Conservation (phyloP, 2,329 filamentous ascomycete species). For the Fusarium liriodendri region DNA sequence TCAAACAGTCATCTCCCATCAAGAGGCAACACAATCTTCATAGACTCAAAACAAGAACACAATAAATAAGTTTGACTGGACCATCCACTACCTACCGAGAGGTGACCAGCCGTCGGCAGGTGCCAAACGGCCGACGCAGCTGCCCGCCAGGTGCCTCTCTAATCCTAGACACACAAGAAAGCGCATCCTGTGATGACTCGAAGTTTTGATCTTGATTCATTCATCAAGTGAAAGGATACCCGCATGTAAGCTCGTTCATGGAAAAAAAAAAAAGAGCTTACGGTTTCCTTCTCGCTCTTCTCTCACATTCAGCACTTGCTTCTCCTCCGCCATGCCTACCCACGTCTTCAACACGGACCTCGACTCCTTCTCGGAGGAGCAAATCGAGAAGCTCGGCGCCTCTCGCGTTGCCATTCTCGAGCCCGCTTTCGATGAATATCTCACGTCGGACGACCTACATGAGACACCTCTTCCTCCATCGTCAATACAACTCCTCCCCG, state of each 20-base stretch:
- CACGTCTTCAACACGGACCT: constrained; percentile 10
- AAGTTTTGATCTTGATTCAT: neutral
- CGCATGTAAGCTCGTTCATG: neutral
- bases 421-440: constrained; percentile 31
- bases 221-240: neutral
- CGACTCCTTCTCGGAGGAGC: neutral
- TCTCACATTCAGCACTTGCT: neutral
- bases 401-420: constrained; percentile 11
- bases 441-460: constrained; percentile 7
- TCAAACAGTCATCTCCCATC: neutral
- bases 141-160: constrained; percentile 7
- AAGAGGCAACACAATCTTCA: neutral
- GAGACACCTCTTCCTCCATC: constrained; percentile 5
- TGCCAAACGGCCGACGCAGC: constrained; percentile 19
- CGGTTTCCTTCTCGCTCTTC: neutral
- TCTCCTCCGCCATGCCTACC: constrained; percentile 4
- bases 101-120: constrained; percentile 17
- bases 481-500: constrained; percentile 20
- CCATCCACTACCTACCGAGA: neutral
- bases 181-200: neutral
- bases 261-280: too few species aligned
- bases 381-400: neutral
- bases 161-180: neutral
- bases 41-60: neutral
- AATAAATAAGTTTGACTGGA: neutral